Percentiles rank a stretch among this genome's conserved stretches.
phyloP scores from a whole-genome alignment of 768 basidiomycete species.

The Tulasnella sp. region DNA sequence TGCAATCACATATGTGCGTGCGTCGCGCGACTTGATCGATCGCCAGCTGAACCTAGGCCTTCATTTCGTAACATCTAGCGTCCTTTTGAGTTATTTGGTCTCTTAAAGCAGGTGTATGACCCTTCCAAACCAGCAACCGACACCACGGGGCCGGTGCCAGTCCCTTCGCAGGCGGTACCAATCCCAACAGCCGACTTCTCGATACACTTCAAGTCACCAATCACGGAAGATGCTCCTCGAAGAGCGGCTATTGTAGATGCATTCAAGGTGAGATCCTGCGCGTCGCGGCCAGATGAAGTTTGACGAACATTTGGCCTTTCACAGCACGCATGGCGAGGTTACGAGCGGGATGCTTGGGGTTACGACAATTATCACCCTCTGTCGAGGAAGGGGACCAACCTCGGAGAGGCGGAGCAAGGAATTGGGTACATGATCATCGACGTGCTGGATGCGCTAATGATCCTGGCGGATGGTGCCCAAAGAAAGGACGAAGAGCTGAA shows the following conservation, averaged over 20 bases:
- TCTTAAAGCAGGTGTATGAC: too few species aligned
- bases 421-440: constrained; percentile 88
- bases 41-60: too few species aligned
- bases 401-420: constrained; percentile 57
- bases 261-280: constrained; percentile 1
- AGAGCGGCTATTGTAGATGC: not conserved
- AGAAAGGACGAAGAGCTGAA: constrained; percentile 60
- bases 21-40: too few species aligned
- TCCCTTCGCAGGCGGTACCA: too few species aligned
- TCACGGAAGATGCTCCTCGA: constrained; percentile 16
- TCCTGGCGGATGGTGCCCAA: constrained; percentile 39
- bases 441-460: constrained; percentile 73
- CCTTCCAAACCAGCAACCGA: too few species aligned
- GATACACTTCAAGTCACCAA: too few species aligned
- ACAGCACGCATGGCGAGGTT: constrained; percentile 78
- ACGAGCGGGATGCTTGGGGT: constrained; percentile 86
- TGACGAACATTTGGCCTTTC: not conserved
- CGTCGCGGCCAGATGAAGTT: not conserved
- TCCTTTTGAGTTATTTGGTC: too few species aligned
- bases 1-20: too few species aligned
- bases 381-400: constrained; percentile 59
- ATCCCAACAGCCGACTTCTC: too few species aligned
- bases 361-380: constrained; percentile 89
- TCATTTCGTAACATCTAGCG: too few species aligned
- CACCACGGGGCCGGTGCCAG: too few species aligned